Base-by-base conservation (phyloP, 257 asterid genomes). In the Nicotiana tomentosiformis region DNA sequence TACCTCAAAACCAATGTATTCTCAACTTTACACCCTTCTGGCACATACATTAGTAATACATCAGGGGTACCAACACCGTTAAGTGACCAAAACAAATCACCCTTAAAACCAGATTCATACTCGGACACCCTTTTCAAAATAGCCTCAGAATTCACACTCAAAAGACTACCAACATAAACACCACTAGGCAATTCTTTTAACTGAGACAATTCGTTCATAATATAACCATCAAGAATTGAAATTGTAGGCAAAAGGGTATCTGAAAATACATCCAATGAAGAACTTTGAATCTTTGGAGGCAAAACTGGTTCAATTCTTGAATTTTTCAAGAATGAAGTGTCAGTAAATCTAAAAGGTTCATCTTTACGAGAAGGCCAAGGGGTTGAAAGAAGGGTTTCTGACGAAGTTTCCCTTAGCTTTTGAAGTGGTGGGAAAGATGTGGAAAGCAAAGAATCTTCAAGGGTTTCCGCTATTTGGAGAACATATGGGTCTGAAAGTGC, bases 21-120 rank as follows among this genome's bases (percentile, higher is more conserved):
- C 85, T 96, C 97, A 77, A 96, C 97, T 83, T 84, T 92, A 87
- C 93, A 90, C 26, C 95, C 97, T 87, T 93, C 93, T 1, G 98
- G 97, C 82, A 93, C 98, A 83, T 93, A 90, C 16, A 96, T 90
- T 43, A 95, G 84, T 72, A 92, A 78, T 91, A 92, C 74, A 85
- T 96, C 97, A 53, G 94, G 92, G 62, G 99, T 90, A 81, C 98
- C 98, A 67, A 94, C 96, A 39, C 98, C 99, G 81, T 94, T 96
- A 78, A 96, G 91, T 26, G 92, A 92, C 95, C 94, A 94, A 89
- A 94, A 94, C 90, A 96, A 81, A 83, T 94, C 99, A 77, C 99
- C 97, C 37, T 86, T 85, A 81, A 89, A 94, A 88, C 88, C 68
- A 18, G 93, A 85, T 15, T 88, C 88, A 83, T 84, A 86, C 39